Base-by-base conservation (phyloP, 345 rosid species). In the Corymbia maculata region DNA sequence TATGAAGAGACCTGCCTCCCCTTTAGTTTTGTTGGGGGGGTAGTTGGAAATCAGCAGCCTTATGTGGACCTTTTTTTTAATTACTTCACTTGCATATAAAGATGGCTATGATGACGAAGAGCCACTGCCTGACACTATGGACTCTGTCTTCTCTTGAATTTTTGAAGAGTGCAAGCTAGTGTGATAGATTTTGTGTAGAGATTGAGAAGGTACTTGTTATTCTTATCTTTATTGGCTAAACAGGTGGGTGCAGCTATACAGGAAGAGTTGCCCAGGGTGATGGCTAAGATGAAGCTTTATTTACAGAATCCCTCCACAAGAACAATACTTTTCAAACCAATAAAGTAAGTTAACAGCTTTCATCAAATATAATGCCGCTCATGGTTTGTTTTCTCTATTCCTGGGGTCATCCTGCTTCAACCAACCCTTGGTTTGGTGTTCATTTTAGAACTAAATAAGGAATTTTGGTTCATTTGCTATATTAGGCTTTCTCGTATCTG, bases 201-300 rank as follows among this genome's bases (percentile, higher is more conserved):
- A 85, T 51, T 85, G 55, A 53, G 21, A 42, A 66, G 55, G 32
- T 64, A 64, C 26, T 75, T 17, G 49, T 75, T 15, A 66, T 36
- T 19, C 80, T 61, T 53, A 86, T 57, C 49, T 75, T 36, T 75
- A 49, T 85, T 88, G 57, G 87, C 85, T 32, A 86, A 93, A 90
- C 92, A 97, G 99, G 98, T 97, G 79, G 89, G 92, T 70, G 91
- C 93, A 70, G 99, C 98, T 47, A 94, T 95, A 79, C 95, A 93
- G 90, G 91, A 94, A 92, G 98, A 96, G 90, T 87, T 98, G 88
- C 98, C 98, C 45, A 85, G 59, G 24, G 97, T 96, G 90, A 92
- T 95, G 92, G 94, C 91, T 28, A 98, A 94, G 93, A 97, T 98
- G 99, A 97, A 95, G 92, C 97, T 97, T 88, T 98, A 98, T 93